Base-by-base conservation (phyloP, 2,329 filamentous ascomycete genomes). In the Alternaria gansuensis region DNA sequence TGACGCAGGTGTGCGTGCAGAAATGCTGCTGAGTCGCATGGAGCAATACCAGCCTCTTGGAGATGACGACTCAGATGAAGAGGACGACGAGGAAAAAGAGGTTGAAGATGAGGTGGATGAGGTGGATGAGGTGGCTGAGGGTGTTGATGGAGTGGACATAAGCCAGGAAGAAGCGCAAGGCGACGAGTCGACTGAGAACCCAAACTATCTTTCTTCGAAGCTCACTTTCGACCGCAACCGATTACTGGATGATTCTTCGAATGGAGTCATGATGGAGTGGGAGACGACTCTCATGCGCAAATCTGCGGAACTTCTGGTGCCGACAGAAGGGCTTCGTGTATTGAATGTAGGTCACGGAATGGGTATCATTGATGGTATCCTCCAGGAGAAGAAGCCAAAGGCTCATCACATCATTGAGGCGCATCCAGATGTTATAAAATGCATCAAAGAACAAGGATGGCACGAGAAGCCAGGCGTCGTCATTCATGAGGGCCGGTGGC, bases 1-100 rank as follows among this genome's bases (percentile, higher is more conserved):
- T 7, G 91, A 94, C 73, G 94, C 94, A 2, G 95, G 95, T 14
- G 91, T 97, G 54, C 85, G 94, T 51, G 94, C 94, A 0, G 95
- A 98, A 82, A 81, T 98, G 75, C 80, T 99, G 17, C 86, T 98
- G 70, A 90, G 88, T 62, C 80, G 95, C 45, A 81, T 98, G 74
- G 92, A 93, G 44, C 90, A 88, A 13, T 98, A 96, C 71, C 89
- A 94, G 77, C 82, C 83, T 73, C 82, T 97, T 5, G 84, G 81
- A 2, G 90, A 87, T 3, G 84, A 81, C 31, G 84, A 83, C 13
- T 78, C 79, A 0, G 78, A 80, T 0, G 82, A 83, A 13, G 82
- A 81, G 2, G 81, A 82, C 0, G 81, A 79, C 2, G 80, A 79
- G 14, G 80, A 80, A 1, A 79, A 79, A 13, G 75, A 73, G 5